phyloP scores from a whole-genome alignment of 805 yeast genomes.

The Cyberlindnera maclurae region DNA sequence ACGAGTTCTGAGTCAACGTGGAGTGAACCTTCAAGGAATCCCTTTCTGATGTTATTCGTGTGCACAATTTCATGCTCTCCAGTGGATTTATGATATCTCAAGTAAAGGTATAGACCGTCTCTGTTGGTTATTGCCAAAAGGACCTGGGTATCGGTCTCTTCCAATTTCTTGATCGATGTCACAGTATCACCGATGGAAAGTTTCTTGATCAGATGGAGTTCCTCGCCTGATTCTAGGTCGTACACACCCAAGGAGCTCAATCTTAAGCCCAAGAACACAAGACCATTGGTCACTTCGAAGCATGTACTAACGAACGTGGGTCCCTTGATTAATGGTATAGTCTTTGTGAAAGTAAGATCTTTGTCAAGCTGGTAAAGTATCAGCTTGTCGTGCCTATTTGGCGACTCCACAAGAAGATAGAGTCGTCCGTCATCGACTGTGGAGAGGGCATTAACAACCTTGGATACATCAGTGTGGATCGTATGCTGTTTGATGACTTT shows the following conservation, averaged over 20 bases:
- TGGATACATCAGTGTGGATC: constrained; percentile 28
- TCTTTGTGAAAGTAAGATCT: constrained; percentile 22
- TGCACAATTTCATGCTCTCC: constrained; percentile 31
- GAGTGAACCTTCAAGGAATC: constrained; percentile 74
- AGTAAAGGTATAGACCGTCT: constrained; percentile 56
- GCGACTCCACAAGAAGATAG: constrained; percentile 52
- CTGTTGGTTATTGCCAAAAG: constrained; percentile 44
- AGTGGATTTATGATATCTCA: constrained; percentile 23
- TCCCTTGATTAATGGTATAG: constrained; percentile 30
- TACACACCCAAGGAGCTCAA: constrained; percentile 59
- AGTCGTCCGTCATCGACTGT: constrained; percentile 22
- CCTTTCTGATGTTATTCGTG: constrained; percentile 61
- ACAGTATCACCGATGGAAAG: constrained; percentile 62
- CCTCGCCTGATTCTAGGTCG: constrained; percentile 26
- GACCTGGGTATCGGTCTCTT: constrained; percentile 16
- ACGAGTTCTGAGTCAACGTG: constrained; percentile 39
- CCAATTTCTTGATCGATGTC: constrained; percentile 42
- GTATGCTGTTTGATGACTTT: constrained; percentile 19
- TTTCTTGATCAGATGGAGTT: constrained; percentile 32
- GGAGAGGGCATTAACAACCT: constrained; percentile 45
- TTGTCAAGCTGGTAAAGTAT: constrained; percentile 32
- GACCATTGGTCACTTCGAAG: constrained; percentile 35
- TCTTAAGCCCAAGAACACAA: constrained; percentile 63
- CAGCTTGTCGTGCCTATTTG: constrained; percentile 55
- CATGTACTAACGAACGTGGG: constrained; percentile 53